Evolutionary conservation across 306 rosid genomes (phyloP), one percentile per base, ranked within the genome.

Genomic region (Casuarina equisetifolia): DNA sequence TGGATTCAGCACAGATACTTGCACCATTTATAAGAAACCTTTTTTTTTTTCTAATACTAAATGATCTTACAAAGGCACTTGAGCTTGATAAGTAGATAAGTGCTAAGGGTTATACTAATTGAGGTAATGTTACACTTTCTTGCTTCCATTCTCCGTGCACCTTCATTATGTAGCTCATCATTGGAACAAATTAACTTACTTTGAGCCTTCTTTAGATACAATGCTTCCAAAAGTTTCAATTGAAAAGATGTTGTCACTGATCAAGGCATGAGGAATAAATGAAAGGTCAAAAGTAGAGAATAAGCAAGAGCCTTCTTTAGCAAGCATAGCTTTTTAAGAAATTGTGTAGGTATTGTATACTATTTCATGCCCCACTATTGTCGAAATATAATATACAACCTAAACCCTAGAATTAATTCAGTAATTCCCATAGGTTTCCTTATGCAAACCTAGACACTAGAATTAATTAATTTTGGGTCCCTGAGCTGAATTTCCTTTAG

Each of bases 221-320:
- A 86, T 76, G 32, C 88, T 87, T 50, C 86, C 88, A 70, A 82
- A 69, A 75, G 85, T 87, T 61, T 83, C 86, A 59, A 87, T 83
- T 64, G 86, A 87, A 80, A 87, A 87, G 82, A 80, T 75, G 74
- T 25, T 87, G 71, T 79, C 88, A 36, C 86, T 87, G n/a, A 72
- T 87, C 71, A 84, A 54, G 76, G 90, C 88, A 74, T 87, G 88
- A 88, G 90, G 84, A 82, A 86, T 84, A 76, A 87, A 88, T 80
- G 88, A 87, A 45, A 84, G 74, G 70, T 87, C 88, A 32, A 84
- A 77, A 74, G 88, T 81, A 77, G 88, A 84, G 77, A 87, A 84
- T 71, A 87, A 82, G 90, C 84, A 82, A 78, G 49, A 25, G 58
- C 6, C 17, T 53, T 53, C 58, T 16, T 17, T 4, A 53, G 20